Evolutionary conservation across 805 yeast genomes (phyloP).

Genomic region (Metschnikowia koreensis): DNA sequence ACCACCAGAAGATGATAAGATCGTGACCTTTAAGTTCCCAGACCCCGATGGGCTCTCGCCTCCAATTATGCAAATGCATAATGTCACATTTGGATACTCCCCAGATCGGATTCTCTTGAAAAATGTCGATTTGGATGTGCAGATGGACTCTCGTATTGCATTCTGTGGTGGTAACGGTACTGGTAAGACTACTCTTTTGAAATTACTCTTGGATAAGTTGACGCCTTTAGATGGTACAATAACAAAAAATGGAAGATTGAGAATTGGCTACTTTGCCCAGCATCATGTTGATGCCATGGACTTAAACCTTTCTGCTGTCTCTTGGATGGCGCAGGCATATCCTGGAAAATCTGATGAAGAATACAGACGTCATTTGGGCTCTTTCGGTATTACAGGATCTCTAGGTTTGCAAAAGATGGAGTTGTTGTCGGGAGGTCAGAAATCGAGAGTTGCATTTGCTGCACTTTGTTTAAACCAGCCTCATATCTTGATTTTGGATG

Average conservation of each 20-base stretch:
- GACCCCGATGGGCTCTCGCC: conserved; percentile 93
- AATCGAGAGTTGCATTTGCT: conserved; percentile 97
- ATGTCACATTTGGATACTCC: conserved; percentile 81
- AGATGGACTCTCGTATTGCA: conserved; percentile 92
- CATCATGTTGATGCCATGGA: conserved; percentile 99
- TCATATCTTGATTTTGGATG: conserved; percentile 89
- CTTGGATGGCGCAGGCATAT: conserved; percentile 85
- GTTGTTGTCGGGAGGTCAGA: conserved; percentile 94
- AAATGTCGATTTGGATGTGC: conserved; percentile 85
- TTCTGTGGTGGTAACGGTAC: conserved; percentile 99
- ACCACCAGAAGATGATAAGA: conserved; percentile 90
- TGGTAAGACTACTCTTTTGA: conserved; percentile 95
- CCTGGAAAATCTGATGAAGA: conserved; percentile 97
- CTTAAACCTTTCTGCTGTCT: conserved; percentile 75
- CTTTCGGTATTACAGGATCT: conserved; percentile 95
- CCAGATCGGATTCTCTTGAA: conserved; percentile 62
- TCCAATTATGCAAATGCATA: conserved; percentile 85
- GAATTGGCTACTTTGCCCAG: conserved; percentile 97
- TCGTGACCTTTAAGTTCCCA: conserved; percentile 84
- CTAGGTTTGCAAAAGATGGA: conserved; percentile 89
- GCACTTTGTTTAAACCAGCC: conserved; percentile 88
- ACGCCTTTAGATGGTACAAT: conserved; percentile 77
- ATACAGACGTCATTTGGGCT: conserved; percentile 92
- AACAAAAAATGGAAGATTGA: conserved; percentile 75
- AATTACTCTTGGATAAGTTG: conserved; percentile 75